Base-by-base conservation (phyloP, 805 yeast species). In the Sugiyamaella floridensis region DNA sequence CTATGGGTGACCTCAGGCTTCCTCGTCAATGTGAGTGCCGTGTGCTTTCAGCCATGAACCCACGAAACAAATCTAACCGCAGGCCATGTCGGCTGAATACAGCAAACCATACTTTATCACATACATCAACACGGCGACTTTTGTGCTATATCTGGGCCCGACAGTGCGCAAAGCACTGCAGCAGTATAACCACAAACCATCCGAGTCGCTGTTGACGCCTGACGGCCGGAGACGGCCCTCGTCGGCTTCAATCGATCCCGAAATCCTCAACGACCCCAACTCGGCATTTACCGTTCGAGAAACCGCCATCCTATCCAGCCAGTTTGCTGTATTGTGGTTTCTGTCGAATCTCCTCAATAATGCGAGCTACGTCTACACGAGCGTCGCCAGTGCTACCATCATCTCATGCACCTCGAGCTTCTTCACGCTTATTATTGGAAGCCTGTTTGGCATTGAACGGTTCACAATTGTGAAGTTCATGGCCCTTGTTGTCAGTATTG, bases 1-100 rank as follows among this genome's bases (percentile, higher is more conserved):
- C 77, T 89, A 20, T 92, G 99, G 99, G 97, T 93, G 10, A 71
- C 85, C 40, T 88, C 96, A 3, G 87, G 96, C 3, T 92, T 89
- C 60, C 67, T 92, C 46, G 84, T 93, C 40, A 89, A 87, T 67
- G 83, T 32, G 81, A 43, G 46, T 43, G 16, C 12, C 29, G 37
- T 14, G 32, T n/a, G 10, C 18, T 20, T 29, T 15, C 7, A 29
- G 37, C 26, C 19, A 12, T 40, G 40, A 20, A n/a, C 41, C 7
- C 10, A 22, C 15, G 40, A 22, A 22, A 34, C 44, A 34, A 29
- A 29, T 8, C 12, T 11, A n/a, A n/a, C 19, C 18, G 19, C 29
- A 49, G 53, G 53, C 52, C 12, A 45, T 57, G 52, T 47, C 58
- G 6, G 40, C 14, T 28, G 71, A 76, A 26, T 93, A 89, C 67